Evolutionary conservation across 495 filamentous ascomycete genomes (phyloP), one percentile per base, ranked within the genome.

Genomic region (Lentithecium fluviatile): DNA sequence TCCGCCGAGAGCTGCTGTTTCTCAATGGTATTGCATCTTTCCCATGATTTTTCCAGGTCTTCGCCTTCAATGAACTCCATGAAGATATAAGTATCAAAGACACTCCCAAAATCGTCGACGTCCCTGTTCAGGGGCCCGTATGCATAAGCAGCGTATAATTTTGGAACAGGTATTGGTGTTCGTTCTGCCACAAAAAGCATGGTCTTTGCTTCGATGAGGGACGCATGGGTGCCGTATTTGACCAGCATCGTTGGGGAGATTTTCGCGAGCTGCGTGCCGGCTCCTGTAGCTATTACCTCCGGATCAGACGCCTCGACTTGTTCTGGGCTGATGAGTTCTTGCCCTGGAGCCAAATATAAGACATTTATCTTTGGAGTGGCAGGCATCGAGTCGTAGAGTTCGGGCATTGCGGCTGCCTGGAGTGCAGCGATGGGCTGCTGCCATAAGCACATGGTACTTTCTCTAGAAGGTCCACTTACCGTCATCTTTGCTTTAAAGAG

Each of bases 21-120:
- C 55, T 58, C 45, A 34, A 17, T 50, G 24, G 43, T 3, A 6
- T 4, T 58, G 45, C n/a, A 50, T 58, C 24, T 49, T 49, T 13
- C 45, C 55, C 55, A 58, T 58, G 55, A 34, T 17, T 58, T 49
- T 25, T 17, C 55, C 19, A 58, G 55, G 24, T 34, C 26, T 25
- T 58, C 45, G 45, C 55, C 55, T 37, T 58, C 55, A 13, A 58
- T 13, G 36, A 49, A 58, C 45, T 58, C 55, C 55, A 58, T 58
- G 45, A 58, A 58, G 45, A 58, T 58, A 40, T 58, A 58, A 4
- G 55, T 58, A 50, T 58, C 55, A 17, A 50, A 58, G 24, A 49
- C 45, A 40, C 45, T 49, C 29, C 45, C 43, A 13, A 36, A 58
- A 15, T 58, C 55, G 45, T 19, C 45, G 13, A 57, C 43, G 45